These are phyloP conservation scores for Tillandsia fasciculata DNA, from an alignment of 176 grass and related monocot genomes.

Conservation along the genomic window DNA sequence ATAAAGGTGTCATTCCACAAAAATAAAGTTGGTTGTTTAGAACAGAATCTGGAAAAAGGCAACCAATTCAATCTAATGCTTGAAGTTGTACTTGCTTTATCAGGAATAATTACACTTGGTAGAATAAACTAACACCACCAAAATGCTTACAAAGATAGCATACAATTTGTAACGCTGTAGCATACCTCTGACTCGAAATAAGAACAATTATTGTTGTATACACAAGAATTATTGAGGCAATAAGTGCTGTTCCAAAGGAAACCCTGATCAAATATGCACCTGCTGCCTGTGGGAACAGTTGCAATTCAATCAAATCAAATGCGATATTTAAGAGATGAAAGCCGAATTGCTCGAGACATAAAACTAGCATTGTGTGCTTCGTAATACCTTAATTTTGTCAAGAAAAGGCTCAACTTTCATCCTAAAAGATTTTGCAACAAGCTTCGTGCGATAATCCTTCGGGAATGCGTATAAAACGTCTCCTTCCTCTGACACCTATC, in stretches of 20 bases:
- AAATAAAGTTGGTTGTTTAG: neutral
- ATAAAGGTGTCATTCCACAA: neutral
- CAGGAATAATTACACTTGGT: neutral
- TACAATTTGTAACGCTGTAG: neutral
- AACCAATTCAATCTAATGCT: neutral
- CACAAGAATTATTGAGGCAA: conserved; percentile 86
- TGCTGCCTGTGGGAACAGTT: conserved; percentile 29
- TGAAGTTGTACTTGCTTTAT: conserved; percentile 3
- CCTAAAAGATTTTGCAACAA: conserved; percentile 76
- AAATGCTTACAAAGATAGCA: neutral
- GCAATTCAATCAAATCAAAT: neutral
- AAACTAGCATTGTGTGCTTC: neutral
- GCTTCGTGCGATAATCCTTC: conserved; percentile 80
- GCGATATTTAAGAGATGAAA: too few relatives aligned
- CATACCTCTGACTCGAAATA: conserved; percentile 61
- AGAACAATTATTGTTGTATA: conserved; percentile 94
- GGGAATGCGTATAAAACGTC: conserved; percentile 88
- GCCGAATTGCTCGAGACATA: neutral
- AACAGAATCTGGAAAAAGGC: neutral
- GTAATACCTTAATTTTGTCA: conserved; percentile 69
- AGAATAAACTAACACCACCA: neutral
- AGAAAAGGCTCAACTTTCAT: conserved; percentile 67
- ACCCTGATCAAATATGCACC: conserved; percentile 78
- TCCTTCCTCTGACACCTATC: conserved; percentile 89
- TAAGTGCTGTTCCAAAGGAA: conserved; percentile 85